Evolutionary conservation across 2,329 filamentous ascomycete genomes (phyloP).

Genomic region (Penicillium brasilianum): DNA sequence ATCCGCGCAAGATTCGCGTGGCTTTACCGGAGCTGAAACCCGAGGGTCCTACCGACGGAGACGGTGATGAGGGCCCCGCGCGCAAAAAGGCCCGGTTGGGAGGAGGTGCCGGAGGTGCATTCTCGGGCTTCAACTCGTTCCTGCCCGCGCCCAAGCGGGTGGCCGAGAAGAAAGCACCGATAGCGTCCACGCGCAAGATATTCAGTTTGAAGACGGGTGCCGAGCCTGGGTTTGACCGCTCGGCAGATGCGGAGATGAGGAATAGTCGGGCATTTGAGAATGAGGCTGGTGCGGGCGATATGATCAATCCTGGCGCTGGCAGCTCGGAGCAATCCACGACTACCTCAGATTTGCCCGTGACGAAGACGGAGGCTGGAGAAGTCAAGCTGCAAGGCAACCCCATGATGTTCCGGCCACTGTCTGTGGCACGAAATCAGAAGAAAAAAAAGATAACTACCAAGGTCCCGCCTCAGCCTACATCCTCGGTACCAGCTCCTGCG

Average conservation of each 20-base stretch:
- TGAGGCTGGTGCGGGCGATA: slow-evolving; percentile 43
- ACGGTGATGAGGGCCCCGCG: slow-evolving; percentile 61
- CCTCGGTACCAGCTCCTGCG: slow-evolving; percentile 15
- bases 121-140: slow-evolving; percentile 83
- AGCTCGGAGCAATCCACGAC: slow-evolving; percentile 22
- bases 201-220: slow-evolving; percentile 83
- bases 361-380: slow-evolving; percentile 35
- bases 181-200: slow-evolving; percentile 56
- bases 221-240: slow-evolving; percentile 78
- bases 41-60: slow-evolving; percentile 38
- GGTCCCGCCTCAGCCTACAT: slow-evolving; percentile 31
- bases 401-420: slow-evolving; percentile 87
- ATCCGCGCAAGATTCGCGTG: slow-evolving; percentile 82
- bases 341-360: slow-evolving; percentile 11
- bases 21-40: slow-evolving; percentile 66
- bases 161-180: slow-evolving; percentile 39
- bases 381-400: slow-evolving; percentile 71
- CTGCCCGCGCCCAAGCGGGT: slow-evolving; percentile 79
- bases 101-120: slow-evolving; percentile 66
- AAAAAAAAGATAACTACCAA: slow-evolving; percentile 63
- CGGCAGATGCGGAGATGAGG: slow-evolving; percentile 51
- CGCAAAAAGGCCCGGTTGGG: slow-evolving; percentile 72
- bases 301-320: slow-evolving; percentile 35
- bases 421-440: slow-evolving; percentile 74
- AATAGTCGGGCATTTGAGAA: slow-evolving; percentile 34